Evolutionary conservation across 495 filamentous ascomycete genomes (phyloP), one percentile per base, ranked within the genome.

Genomic region (Pyronema omphalodes): DNA sequence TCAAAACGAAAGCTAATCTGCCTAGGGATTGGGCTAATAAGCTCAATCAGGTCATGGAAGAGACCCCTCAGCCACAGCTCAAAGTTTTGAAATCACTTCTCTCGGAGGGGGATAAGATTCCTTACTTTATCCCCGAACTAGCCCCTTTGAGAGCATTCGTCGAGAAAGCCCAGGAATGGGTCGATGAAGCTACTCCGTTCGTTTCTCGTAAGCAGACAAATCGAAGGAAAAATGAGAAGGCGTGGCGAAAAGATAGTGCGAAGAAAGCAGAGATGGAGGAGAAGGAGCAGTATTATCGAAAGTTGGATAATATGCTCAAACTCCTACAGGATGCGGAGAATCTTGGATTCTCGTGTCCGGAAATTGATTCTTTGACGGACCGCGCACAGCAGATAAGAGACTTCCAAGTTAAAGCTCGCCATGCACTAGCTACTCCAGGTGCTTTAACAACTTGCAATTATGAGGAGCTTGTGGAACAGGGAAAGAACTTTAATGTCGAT

Each of bases 161-260:
- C 67, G 86, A 93, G 60, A 81, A 83, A 60, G 94, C 88, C 71
- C 91, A 94, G 69, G 88, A 94, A 67, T 93, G 93, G 86, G 87
- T 95, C 58, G 91, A 99, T 58, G 89, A 95, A 70, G 91, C 91
- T 55, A 87, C 83, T 58, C 93, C 87, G 67, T 99, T 91, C 73
- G 94, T 89, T 59, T 88, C 88, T 56, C 83, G 91, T 48, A 99
- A 99, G 71, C 91, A 96, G 71, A 89, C 95, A 69, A 94, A 93
- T 67, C 83, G 91, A 60, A 86, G 91, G 56, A 99, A 99, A 70
- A 95, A 84, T 68, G 88, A 95, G 63, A 93, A 89, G 65, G 81
- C 77, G 35, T 93, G 86, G 85, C 85, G 85, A 58, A 81, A 76
- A 64, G 67, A 72, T 12, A 66, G 69, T 41, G 78, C 79, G 55